Evolutionary conservation across 1,139 yeast species (phyloP), one percentile per base, ranked within the genome.

Genomic region (Suzukiozyma palmioleophila): DNA sequence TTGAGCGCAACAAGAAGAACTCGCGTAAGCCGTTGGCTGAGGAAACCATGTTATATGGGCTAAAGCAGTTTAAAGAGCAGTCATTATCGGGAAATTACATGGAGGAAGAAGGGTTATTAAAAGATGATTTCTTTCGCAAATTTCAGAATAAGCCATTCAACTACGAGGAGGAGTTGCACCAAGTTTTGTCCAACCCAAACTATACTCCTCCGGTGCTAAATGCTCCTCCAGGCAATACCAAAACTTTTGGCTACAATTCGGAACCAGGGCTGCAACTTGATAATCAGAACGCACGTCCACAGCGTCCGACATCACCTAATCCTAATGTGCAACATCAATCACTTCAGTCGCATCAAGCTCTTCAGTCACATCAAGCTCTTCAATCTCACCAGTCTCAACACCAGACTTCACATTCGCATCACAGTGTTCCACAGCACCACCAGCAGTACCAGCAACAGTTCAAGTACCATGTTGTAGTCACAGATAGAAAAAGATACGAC

Each of bases 1-100:
- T 76, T 39, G 82, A 77, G 51, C 55, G 75, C 39, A 70, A 68
- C 51, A 70, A 72, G 54, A 69, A 69, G 57, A 67, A 68, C 52
- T 66, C 60, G 60, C 59, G 75, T 36, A 68, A 68, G 45, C 75
- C 72, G 9, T 60, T 70, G 53, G 75, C 75, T 4, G 75, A 70
- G 48, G 76, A 70, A 44, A 69, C 76, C 35, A 70, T 70, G 72
- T 58, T 68, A 26, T 70, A 70, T 48, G 76, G 76, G 2, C 62
- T 70, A 60, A 68, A 67, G 48, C 76, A 70, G 52, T 69, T 70
- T 49, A 66, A 68, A 47, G 75, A 69, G 49, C 75, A 69, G 46
- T 57, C 58, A 43, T 59, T 59, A 35, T 64, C 62, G 32, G 66
- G 62, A 39, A 66, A 68, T 39, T 67, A 65, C 47, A 59, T 66